phyloP scores from a whole-genome alignment of 2,329 filamentous ascomycete species.

The Aureobasidium sp. region DNA sequence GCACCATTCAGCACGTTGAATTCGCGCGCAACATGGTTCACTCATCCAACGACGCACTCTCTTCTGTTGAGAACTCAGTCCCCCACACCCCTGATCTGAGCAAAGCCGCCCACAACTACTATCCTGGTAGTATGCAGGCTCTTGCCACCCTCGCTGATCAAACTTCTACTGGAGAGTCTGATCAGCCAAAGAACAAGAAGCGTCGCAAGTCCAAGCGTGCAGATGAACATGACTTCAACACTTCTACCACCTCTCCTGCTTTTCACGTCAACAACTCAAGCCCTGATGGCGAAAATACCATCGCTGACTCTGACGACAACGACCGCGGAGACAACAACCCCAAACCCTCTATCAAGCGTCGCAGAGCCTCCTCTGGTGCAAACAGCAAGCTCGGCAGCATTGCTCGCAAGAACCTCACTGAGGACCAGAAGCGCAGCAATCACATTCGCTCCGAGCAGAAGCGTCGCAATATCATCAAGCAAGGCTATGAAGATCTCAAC shows the following conservation, averaged over 20 bases:
- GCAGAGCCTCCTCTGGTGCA: conserved; percentile 6
- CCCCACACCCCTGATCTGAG: conserved; percentile 7
- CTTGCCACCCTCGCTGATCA: background rate
- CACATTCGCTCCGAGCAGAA: conserved; percentile 87
- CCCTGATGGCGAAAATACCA: conserved; percentile 5
- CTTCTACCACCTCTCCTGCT: background rate
- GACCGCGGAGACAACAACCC: background rate
- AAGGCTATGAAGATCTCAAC: conserved; percentile 74
- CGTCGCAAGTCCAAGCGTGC: conserved; percentile 9
- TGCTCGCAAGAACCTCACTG: conserved; percentile 52
- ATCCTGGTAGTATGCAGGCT: conserved; percentile 2
- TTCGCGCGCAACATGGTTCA: conserved; percentile 6
- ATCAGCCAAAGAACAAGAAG: background rate
- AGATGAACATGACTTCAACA: background rate
- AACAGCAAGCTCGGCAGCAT: conserved; percentile 1
- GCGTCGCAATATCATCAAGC: conserved; percentile 70
- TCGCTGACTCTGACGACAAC: background rate
- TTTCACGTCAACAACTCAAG: conserved; percentile 6
- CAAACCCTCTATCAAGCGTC: conserved; percentile 1
- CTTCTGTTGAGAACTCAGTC: conserved; percentile 7
- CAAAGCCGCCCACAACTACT: background rate
- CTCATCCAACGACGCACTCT: background rate
- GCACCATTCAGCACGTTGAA: conserved; percentile 1
- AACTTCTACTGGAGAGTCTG: background rate
- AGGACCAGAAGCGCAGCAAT: conserved; percentile 77